Conservation (phyloP, 495 filamentous ascomycete genomes). For the Lophiotrema nucula region DNA sequence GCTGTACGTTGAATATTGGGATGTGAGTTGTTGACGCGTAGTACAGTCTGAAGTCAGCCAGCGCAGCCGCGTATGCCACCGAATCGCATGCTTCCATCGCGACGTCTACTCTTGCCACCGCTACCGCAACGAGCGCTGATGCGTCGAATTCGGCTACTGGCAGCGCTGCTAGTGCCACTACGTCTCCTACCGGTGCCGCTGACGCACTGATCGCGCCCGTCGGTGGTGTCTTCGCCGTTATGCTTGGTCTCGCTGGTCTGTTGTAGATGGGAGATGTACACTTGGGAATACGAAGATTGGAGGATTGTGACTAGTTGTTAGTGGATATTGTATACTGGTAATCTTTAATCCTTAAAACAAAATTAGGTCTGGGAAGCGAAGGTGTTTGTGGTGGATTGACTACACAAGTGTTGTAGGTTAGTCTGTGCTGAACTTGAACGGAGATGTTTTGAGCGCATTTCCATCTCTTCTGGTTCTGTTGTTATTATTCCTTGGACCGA, state of each 20-base stretch:
- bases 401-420: too few relatives aligned
- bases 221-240: constrained; percentile 21
- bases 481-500: too few relatives aligned
- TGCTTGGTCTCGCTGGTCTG: constrained; percentile 29
- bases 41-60: constrained; percentile 15
- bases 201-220: constrained; percentile 14
- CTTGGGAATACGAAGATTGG: too few relatives aligned
- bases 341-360: constrained; percentile 15
- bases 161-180: not conserved
- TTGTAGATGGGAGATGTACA: constrained; percentile 30
- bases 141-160: constrained; percentile 12
- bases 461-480: too few relatives aligned
- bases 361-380: not conserved
- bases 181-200: constrained; percentile 22
- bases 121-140: not conserved
- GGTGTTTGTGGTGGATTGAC: too few relatives aligned
- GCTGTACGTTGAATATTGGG: too few relatives aligned
- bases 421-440: too few relatives aligned
- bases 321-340: not conserved
- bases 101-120: constrained; percentile 4
- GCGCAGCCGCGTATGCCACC: constrained; percentile 1
- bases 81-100: not conserved
- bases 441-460: too few relatives aligned
- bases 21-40: not conserved
- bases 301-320: not conserved